Evolutionary conservation across 1,284 basidiomycete genomes (phyloP), one percentile per base, ranked within the genome.

Genomic region (Somion occarium): DNA sequence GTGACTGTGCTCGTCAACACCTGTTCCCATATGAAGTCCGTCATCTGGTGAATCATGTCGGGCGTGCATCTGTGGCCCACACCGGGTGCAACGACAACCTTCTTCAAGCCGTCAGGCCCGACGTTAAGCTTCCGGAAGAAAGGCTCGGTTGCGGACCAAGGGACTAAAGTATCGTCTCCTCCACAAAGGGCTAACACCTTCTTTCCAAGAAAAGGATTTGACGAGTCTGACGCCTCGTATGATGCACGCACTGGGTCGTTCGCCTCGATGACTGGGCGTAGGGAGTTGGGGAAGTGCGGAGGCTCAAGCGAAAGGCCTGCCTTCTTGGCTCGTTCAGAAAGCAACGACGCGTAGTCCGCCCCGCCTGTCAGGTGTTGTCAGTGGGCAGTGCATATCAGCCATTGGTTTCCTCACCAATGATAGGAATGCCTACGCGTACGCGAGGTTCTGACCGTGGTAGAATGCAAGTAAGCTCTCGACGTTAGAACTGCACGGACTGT

Each of bases 161-260:
- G 83, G 15, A 85, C 84, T n/a, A 81, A 58, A 27, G 61, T 65
- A 61, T 86, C 83, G 27, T 66, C 68, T 46, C 59, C 75, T 0
- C 84, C 88, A 2, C 83, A 82, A 3, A 91, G 65, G 0, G 85
- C 78, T 5, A 91, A 71, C 15, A 92, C 76, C 60, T 79, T 82
- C 69, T 89, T 90, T 0, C 78, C 80, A 1, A 73, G 53, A 64
- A 88, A 91, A 1, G 82, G 81, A 59, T 87, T 86, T 4, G 57
- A 54, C 12, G 51, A 45, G 22, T 71, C 72, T 5, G 55, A 53
- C 12, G 67, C 64, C 12, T 63, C 58, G 58, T 72, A 78, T 2
- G 73, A 61, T 30, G 69, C 64, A 2, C 63, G 62, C 1, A 64
- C 72, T 1, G 81, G 78, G 56, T 82, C 78, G 15, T 71, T 54